Evolutionary conservation across 352 stramenopile genomes (phyloP).

Genomic region (Blastocystis sp.): DNA sequence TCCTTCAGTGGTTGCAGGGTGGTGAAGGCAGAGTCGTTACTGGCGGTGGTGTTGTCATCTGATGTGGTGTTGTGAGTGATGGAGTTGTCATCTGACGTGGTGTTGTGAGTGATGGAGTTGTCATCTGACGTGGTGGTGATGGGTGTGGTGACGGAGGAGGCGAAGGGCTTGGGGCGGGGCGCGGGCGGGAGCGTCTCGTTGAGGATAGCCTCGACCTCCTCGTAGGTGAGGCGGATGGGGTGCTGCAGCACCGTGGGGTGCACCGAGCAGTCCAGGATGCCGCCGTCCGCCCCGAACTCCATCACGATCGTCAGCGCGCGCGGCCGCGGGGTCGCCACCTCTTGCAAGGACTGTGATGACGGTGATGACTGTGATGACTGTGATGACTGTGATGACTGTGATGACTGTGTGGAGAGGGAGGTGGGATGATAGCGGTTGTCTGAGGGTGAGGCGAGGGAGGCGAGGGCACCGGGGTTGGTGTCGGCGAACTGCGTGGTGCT

Average conservation of each 20-base stretch:
- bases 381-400: no score
- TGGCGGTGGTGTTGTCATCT: background rate
- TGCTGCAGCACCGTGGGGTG: conserved; percentile 14
- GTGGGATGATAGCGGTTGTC: no score
- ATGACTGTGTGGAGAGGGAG: background rate
- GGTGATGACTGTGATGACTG: background rate
- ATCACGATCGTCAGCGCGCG: conserved; percentile 56
- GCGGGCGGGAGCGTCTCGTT: background rate
- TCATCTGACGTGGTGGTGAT: no score
- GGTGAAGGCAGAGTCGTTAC: background rate
- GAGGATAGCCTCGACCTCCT: conserved; percentile 51
- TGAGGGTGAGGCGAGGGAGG: background rate
- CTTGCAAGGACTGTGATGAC: no score
- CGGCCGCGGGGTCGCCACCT: background rate
- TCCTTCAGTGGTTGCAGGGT: background rate
- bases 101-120: no score
- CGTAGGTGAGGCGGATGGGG: conserved; percentile 55
- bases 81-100: no score
- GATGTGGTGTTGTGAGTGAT: background rate
- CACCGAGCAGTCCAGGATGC: conserved; percentile 17
- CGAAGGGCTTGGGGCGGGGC: background rate
- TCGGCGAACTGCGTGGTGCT: conserved; percentile 60
- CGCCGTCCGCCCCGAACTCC: conserved; percentile 16
- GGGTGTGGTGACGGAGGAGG: background rate
- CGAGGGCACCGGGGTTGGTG: background rate